phyloP scores from a whole-genome alignment of 2,329 filamentous ascomycete genomes.

The Aspergillus pseudotamarii region DNA sequence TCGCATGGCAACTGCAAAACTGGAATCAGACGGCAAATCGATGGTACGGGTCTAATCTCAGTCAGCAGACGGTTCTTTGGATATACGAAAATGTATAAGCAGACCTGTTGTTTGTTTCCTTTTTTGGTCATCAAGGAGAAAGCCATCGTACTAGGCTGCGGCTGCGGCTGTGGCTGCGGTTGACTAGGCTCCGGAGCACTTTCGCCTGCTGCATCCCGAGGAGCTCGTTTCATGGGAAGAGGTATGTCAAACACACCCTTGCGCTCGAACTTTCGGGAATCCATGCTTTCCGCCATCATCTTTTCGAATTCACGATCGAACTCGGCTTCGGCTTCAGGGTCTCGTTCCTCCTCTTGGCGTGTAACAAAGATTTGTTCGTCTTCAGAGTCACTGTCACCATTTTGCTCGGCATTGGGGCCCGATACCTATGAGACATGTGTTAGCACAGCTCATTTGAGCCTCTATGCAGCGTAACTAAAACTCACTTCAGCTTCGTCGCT shows the following conservation, averaged over 20 bases:
- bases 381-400: conserved; percentile 59
- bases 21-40: conserved; percentile 82
- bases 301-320: conserved; percentile 98
- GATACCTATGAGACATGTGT: conserved; percentile 37
- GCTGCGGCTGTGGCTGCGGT: conserved; percentile 32
- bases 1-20: conserved; percentile 94
- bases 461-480: conserved; percentile 13
- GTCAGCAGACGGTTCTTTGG: conserved; percentile 19
- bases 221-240: conserved; percentile 77
- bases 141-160: conserved; percentile 73
- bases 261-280: conserved; percentile 93
- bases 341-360: conserved; percentile 82
- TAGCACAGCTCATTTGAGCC: background rate
- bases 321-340: conserved; percentile 92
- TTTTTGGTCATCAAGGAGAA: conserved; percentile 95
- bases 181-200: conserved; percentile 41
- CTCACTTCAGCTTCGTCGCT: conserved; percentile 55
- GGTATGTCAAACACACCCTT: conserved; percentile 96
- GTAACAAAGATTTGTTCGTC: conserved; percentile 93
- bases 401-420: conserved; percentile 49
- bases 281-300: conserved; percentile 96
- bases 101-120: conserved; percentile 90
- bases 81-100: conserved; percentile 18
- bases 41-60: conserved; percentile 77
- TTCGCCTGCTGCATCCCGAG: conserved; percentile 59